phyloP scores from a whole-genome alignment of 768 basidiomycete genomes.

The Tulasnella sp. region DNA sequence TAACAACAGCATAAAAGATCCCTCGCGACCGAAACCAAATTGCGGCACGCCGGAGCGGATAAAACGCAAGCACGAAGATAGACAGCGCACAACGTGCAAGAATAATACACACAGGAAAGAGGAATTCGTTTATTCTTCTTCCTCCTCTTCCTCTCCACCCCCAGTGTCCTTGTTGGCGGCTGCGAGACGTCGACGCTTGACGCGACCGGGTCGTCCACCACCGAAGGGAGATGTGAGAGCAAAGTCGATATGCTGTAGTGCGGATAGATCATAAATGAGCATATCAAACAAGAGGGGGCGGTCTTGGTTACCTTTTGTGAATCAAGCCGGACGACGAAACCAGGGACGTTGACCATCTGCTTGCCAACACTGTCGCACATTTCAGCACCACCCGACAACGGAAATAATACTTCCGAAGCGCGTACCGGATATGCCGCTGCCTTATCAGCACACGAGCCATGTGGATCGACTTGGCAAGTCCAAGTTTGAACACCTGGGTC shows the following conservation, averaged over 20 bases:
- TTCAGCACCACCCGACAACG: not conserved
- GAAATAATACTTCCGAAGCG: constrained; percentile 18
- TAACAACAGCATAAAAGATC: no score
- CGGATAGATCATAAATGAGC: not conserved
- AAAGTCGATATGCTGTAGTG: constrained; percentile 81
- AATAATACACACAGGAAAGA: not conserved
- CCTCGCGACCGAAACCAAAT: no score
- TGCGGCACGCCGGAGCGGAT: no score
- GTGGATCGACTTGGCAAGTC: constrained; percentile 95
- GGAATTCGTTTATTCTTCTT: constrained; percentile 35
- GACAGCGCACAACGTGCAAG: not conserved
- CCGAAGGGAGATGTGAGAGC: constrained; percentile 93
- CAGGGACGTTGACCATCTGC: constrained; percentile 98
- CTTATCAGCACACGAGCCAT: constrained; percentile 97
- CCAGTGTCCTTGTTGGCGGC: constrained; percentile 86
- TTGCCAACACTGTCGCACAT: constrained; percentile 65
- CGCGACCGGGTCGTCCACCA: constrained; percentile 86
- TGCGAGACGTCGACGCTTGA: constrained; percentile 95
- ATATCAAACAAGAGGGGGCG: not conserved
- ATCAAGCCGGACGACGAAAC: constrained; percentile 97
- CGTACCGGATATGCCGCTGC: constrained; percentile 94
- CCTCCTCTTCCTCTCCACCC: constrained; percentile 82
- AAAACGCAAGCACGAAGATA: no score
- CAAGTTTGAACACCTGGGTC: constrained; percentile 99
- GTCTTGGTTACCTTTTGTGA: constrained; percentile 61